Conservation (phyloP, 2,329 filamentous ascomycete genomes). For the Fusarium virguliforme region DNA sequence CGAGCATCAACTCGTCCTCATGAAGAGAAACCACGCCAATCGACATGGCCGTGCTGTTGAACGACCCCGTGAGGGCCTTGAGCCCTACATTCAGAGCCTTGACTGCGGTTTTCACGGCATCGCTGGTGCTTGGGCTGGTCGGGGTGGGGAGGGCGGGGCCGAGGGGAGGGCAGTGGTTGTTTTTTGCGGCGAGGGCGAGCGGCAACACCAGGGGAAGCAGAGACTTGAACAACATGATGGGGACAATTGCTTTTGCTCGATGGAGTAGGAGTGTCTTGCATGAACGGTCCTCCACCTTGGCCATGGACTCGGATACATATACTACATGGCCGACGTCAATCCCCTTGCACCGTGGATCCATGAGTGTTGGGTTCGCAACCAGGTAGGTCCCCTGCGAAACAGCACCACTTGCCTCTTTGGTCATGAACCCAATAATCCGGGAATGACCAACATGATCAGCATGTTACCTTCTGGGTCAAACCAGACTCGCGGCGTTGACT, state of each 20-base stretch:
- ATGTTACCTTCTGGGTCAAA: not conserved
- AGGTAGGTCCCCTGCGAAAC: not conserved
- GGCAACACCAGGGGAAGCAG: conserved; percentile 4
- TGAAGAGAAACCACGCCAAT: conserved; percentile 16
- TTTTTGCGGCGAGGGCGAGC: conserved; percentile 25
- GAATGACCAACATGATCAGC: not conserved
- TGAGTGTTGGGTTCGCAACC: too few relatives aligned
- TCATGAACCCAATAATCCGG: not conserved
- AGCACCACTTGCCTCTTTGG: not conserved
- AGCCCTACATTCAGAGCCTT: not conserved
- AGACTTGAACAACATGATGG: conserved; percentile 14
- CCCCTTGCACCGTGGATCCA: conserved; percentile 1
- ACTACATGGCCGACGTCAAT: not conserved
- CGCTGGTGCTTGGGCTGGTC: conserved; percentile 2
- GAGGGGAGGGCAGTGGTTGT: conserved; percentile 26
- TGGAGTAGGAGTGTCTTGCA: not conserved
- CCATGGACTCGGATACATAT: not conserved
- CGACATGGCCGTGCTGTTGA: conserved; percentile 23
- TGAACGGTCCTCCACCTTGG: not conserved
- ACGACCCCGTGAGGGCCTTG: not conserved
- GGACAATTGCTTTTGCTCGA: not conserved
- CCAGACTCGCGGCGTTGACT: not conserved
- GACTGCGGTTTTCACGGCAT: conserved; percentile 12
- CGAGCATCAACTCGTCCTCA: conserved; percentile 10
- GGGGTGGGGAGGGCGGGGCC: conserved; percentile 25